Evolutionary conservation across 306 rosid species (phyloP), one percentile per base, ranked within the genome.

Genomic region (Calophaca sinica): DNA sequence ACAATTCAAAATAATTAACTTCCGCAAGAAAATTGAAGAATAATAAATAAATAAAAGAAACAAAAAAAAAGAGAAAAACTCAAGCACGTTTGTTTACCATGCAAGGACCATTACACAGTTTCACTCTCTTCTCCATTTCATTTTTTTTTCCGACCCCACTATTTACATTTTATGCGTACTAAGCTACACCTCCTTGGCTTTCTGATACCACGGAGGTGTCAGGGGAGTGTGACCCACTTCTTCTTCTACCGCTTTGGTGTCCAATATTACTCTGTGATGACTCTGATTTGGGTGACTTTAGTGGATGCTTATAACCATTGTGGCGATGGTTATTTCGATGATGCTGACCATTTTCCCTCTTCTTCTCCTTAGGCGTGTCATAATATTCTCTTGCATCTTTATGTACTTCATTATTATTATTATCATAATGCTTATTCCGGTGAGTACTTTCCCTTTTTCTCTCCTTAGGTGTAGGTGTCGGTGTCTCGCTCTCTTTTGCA

Each of bases 221-320:
- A 2, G 76, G 81, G 26, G 97, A 91, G 68, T 58, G 82, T 6
- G 85, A 73, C n/a, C 79, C 86, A 13, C 77, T 83, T 73, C 77
- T 48, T 72, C 77, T 49, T 71, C 77, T 55, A 4, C 50, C 65
- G 9, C 52, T 62, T 33, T 62, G 77, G 26, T 35, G 74, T 26
- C 39, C 44, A 50, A 36, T 74, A 49, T 44, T 78, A 4, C 80
- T 82, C 3, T 80, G 82, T 2, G 86, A 82, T 2, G 87, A 60
- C 4, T 15, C 54, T 9, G 96, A 78, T 59, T 61, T 86, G 0
- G 96, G 83, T 0, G 87, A 63, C 54, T 79, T 81, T 0, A 7
- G 73, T 26, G 80, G 84, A 41, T 62, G 80, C 38, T 15, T 80
- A 20, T 77, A 79, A 1, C 82, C 79, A 20, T 36, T 71, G 7